Evolutionary conservation across 1,284 basidiomycete genomes (phyloP), one percentile per base, ranked within the genome.

Genomic region (Apiotrichum brassicae): DNA sequence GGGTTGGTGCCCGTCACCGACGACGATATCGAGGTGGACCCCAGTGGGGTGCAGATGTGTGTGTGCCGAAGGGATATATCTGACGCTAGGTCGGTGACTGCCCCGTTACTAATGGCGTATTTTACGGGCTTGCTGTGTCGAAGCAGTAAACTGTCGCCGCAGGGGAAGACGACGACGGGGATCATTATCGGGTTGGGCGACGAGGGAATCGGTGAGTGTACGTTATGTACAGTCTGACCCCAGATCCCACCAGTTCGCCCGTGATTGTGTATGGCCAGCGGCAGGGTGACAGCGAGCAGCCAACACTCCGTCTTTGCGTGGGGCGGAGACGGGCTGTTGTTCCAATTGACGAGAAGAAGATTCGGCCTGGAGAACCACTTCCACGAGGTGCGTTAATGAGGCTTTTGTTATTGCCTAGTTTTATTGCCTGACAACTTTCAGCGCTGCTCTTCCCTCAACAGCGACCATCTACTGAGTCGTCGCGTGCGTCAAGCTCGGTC

Each of bases 331-430:
- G 59, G 40, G 36, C 40, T 8, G 57, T 62, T 13, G 49, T 56
- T 2, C 58, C 62, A 22, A 52, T 59, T 1, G 57, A 52, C 36
- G 61, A 51, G 28, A 63, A 59, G 43, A 70, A 66, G 43, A 53
- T 70, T 20, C 49, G 64, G 28, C 72, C 72, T n/a, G 72, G 72
- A 18, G 71, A 74, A 45, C 72, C 72, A 0, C 52, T 74, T 9
- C 72, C 72, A n/a, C 58, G 72, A 51, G 63, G 68, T 68, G 42
- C 53, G 66, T 26, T 30, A 14, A 3, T 14, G 5, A 5, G 1
- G 5, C 6, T 3, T n/a, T 3, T 19, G 14, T 52, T 13, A 19
- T 14, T 24, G 8, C 25, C 22, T 34, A 18, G 33, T 51, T 37
- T 46, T 52, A 4, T n/a, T n/a, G n/a, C n/a, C n/a, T n/a, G n/a